These are phyloP conservation scores for Thinopyrum elongatum DNA, from an alignment of 176 grass and related monocot genomes.

Conservation along the genomic window DNA sequence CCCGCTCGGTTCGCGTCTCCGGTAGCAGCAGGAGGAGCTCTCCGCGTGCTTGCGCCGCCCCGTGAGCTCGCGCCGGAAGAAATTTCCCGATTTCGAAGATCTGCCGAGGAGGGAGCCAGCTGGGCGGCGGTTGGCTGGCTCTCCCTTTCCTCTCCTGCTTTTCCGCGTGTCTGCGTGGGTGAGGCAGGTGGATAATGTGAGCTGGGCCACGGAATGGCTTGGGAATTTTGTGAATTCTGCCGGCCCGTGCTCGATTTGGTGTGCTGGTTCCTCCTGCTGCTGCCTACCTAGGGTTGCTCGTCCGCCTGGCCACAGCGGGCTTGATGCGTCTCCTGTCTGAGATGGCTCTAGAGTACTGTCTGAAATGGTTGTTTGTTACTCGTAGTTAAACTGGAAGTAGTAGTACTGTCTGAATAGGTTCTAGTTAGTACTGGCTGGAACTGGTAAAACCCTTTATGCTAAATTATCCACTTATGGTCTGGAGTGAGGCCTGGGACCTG, in stretches of 20 bases:
- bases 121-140: background rate
- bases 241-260: background rate
- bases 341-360: background rate
- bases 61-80: background rate
- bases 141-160: background rate
- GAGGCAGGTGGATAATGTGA: background rate
- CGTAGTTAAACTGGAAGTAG: too few relatives aligned
- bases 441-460: background rate
- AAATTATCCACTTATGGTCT: background rate
- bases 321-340: background rate
- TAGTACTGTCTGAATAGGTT: background rate
- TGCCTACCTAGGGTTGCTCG: background rate
- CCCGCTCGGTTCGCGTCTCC: background rate
- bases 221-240: background rate
- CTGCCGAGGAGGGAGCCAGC: background rate
- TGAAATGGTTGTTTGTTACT: background rate
- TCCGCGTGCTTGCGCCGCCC: background rate
- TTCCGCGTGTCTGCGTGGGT: background rate
- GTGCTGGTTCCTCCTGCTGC: background rate
- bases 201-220: background rate
- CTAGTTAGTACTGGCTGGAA: background rate
- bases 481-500: background rate
- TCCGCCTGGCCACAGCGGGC: background rate
- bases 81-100: conserved; percentile 24
- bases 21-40: background rate